phyloP scores from a whole-genome alignment of 2,329 filamentous ascomycete species.

The Alternaria solani region DNA sequence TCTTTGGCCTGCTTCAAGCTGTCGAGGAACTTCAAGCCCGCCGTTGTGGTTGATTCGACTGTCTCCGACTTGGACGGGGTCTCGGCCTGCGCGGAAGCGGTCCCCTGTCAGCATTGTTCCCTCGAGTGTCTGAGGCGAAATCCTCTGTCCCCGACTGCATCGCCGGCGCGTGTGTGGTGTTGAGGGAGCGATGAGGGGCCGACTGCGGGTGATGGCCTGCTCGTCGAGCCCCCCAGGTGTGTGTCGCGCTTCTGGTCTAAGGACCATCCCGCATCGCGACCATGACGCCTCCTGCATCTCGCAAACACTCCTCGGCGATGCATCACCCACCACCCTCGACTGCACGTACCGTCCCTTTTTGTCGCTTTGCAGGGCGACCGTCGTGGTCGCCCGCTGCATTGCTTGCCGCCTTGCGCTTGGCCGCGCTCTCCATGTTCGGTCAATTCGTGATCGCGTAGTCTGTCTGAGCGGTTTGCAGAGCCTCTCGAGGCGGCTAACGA shows the following conservation, averaged over 20 bases:
- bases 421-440: conserved; percentile 53
- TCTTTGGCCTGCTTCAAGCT: conserved; percentile 79
- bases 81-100: conserved; percentile 37
- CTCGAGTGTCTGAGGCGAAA: not conserved
- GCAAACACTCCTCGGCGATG: conserved; percentile 34
- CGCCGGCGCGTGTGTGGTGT: conserved; percentile 38
- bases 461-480: conserved; percentile 27
- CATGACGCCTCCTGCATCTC: conserved; percentile 27
- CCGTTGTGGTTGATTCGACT: conserved; percentile 71
- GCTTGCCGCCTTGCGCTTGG: conserved; percentile 65
- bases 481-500: conserved; percentile 21
- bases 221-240: conserved; percentile 47
- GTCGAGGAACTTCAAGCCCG: conserved; percentile 76
- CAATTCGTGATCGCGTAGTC: conserved; percentile 42
- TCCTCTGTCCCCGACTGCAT: conserved; percentile 20
- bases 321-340: conserved; percentile 24
- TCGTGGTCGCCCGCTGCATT: conserved; percentile 60
- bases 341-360: conserved; percentile 66
- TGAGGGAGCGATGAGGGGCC: conserved; percentile 38
- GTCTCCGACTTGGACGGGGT: conserved; percentile 60
- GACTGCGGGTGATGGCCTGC: conserved; percentile 39
- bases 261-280: conserved; percentile 43
- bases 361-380: conserved; percentile 65
- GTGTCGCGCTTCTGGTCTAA: conserved; percentile 41
- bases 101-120: conserved; percentile 37